These are phyloP conservation scores for Xylariaceae sp. DNA, from an alignment of 2,329 filamentous ascomycete species.

Conservation along the genomic window DNA sequence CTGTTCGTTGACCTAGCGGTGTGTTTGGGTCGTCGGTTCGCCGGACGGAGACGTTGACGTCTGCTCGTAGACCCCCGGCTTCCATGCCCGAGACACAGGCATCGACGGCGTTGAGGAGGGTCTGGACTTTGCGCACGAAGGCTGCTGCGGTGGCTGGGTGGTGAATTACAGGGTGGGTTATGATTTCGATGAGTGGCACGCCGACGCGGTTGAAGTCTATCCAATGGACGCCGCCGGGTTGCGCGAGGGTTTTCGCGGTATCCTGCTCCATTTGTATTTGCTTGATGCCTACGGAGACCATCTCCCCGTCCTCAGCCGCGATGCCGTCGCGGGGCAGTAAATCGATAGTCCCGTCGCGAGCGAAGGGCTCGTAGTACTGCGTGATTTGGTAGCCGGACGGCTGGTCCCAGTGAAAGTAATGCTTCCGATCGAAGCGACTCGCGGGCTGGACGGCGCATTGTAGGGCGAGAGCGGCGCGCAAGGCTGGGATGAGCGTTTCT, in stretches of 20 bases:
- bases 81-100: slow-evolving; percentile 93
- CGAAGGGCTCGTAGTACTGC: slow-evolving; percentile 80
- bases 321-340: slow-evolving; percentile 77
- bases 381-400: slow-evolving; percentile 96
- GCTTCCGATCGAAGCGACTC: slow-evolving; percentile 91
- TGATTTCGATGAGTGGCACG: slow-evolving; percentile 89
- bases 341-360: slow-evolving; percentile 67
- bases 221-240: slow-evolving; percentile 70
- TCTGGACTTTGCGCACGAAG: slow-evolving; percentile 84
- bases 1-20: slow-evolving; percentile 77
- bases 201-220: slow-evolving; percentile 94
- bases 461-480: slow-evolving; percentile 83
- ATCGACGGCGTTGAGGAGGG: slow-evolving; percentile 73
- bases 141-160: slow-evolving; percentile 84
- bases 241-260: slow-evolving; percentile 87
- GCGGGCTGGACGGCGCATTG: slow-evolving; percentile 72
- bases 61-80: slow-evolving; percentile 81
- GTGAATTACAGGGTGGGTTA: slow-evolving; percentile 85
- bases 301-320: slow-evolving; percentile 66
- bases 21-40: slow-evolving; percentile 44
- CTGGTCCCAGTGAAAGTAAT: slow-evolving; percentile 99
- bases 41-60: slow-evolving; percentile 91
- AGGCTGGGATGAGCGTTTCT: slow-evolving; percentile 80
- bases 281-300: slow-evolving; percentile 77
- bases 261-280: slow-evolving; percentile 98